A percentile compares a stretch with the other conserved stretches of the same genome.
Conservation (phyloP, 2,329 filamentous ascomycete genomes). For the Juglanconis oblonga region DNA sequence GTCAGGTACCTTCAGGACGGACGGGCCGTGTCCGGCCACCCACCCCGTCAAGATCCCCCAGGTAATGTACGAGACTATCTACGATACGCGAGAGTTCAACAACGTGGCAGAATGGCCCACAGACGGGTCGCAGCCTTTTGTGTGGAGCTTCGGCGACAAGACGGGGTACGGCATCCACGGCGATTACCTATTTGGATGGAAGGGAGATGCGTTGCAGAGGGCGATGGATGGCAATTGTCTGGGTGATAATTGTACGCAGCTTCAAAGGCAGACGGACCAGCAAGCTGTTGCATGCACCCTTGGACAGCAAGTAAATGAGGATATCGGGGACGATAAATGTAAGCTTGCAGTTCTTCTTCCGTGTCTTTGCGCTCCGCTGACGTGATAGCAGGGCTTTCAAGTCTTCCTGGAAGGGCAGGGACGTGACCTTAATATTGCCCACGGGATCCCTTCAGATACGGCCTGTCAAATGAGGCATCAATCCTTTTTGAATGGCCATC, state of each 20-base stretch:
- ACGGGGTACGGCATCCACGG: slow-evolving; percentile 37
- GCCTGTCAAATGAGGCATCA: too few relatives aligned
- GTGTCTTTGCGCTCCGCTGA: too few relatives aligned
- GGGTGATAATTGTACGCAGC: slow-evolving; percentile 27
- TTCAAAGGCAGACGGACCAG: slow-evolving; percentile 24
- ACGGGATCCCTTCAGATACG: too few relatives aligned
- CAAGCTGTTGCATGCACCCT: slow-evolving; percentile 31
- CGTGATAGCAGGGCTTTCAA: too few relatives aligned
- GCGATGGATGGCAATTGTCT: slow-evolving; percentile 34
- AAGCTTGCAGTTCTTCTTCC: slow-evolving; percentile 1
- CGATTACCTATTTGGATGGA: slow-evolving; percentile 41
- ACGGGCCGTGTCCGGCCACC: slow-evolving; percentile 27
- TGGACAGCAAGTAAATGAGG: slow-evolving; percentile 27
- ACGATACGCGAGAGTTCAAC: slow-evolving; percentile 36
- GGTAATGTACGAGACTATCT: slow-evolving; percentile 40
- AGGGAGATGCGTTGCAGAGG: slow-evolving; percentile 36
- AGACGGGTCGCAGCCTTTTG: slow-evolving; percentile 28
- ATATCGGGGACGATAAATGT: slow-evolving; percentile 30
- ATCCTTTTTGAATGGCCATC: too few relatives aligned
- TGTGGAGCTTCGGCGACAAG: slow-evolving; percentile 27
- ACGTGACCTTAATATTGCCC: too few relatives aligned
- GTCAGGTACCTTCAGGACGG: slow-evolving; percentile 4
- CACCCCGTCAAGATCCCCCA: slow-evolving; percentile 33
- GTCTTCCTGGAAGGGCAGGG: too few relatives aligned
- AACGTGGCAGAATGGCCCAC: slow-evolving; percentile 31